Evolutionary conservation across 2,329 filamentous ascomycete genomes (phyloP).

Genomic region (Elsinoe arachidis): DNA sequence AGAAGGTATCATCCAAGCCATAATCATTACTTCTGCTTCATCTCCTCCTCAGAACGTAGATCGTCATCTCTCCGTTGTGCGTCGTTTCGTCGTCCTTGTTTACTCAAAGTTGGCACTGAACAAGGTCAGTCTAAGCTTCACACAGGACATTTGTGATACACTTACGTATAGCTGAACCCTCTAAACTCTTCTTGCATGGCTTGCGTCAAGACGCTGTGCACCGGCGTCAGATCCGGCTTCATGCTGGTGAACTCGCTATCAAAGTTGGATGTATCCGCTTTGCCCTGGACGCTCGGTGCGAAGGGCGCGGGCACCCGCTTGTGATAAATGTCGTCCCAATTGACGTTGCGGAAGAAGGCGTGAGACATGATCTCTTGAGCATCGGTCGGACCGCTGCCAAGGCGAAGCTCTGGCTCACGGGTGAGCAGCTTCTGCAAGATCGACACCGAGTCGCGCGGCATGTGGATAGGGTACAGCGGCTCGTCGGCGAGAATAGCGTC

Average conservation of each 20-base stretch:
- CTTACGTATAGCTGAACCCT: conserved; percentile 93
- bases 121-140: background rate
- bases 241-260: conserved; percentile 98
- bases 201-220: conserved; percentile 93
- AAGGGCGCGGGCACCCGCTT: conserved; percentile 88
- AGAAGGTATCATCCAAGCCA: conserved; percentile 11
- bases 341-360: conserved; percentile 94
- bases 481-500: conserved; percentile 97
- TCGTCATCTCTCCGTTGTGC: background rate
- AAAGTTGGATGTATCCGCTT: conserved; percentile 99
- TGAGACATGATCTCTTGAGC: conserved; percentile 99
- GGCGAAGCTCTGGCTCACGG: conserved; percentile 82
- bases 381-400: conserved; percentile 91
- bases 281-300: conserved; percentile 76
- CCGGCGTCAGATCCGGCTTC: conserved; percentile 90
- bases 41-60: background rate
- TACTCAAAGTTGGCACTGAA: conserved; percentile 4
- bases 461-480: conserved; percentile 94
- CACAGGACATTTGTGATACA: conserved; percentile 18
- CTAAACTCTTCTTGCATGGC: conserved; percentile 99
- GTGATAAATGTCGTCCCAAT: conserved; percentile 98
- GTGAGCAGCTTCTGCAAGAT: conserved; percentile 96
- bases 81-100: background rate
- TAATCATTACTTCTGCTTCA: conserved; percentile 1
- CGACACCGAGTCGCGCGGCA: conserved; percentile 94